Evolutionary conservation across 352 stramenopile species (phyloP), one percentile per base, ranked within the genome.

Genomic region (Globisporangium abappressorium): DNA sequence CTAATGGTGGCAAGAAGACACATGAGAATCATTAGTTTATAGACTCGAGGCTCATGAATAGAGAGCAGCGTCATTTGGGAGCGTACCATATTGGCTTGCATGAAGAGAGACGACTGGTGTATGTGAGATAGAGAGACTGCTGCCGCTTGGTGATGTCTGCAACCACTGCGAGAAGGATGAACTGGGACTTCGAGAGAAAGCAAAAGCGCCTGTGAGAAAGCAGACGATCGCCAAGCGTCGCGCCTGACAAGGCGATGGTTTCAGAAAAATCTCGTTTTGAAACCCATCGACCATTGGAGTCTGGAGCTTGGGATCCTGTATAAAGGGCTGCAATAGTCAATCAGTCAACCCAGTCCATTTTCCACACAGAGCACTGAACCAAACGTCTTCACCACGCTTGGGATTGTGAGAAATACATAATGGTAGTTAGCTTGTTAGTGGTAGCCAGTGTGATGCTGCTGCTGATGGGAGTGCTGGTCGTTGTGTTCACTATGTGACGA

Each of bases 1-100:
- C 95, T 94, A 20, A 18, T 18, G 28, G n/a, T 1, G 26, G 18
- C 12, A 8, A 7, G 15, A 24, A 59, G 7, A 11, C 41, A 65
- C 2, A 7, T 28, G 30, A 47, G 30, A 59, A 2, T 24, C 24
- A 12, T 43, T 24, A 28, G n/a, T 20, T 38, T 12, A 33, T 2
- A 56, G 20, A 3, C 22, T 26, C 14, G 22, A 8, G 26, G 22
- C 22, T 30, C 5, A n/a, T 20, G 41, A 20, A 14, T 26, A 28
- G 5, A 30, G 49, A 18, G 9, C 8, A 30, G 51, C 26, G 3
- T 30, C n/a, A 5, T 20, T 30, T 36, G 53, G 2, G 14, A 0
- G 11, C 54, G 54, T 41, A 54, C 57, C 34, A 54, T 63, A 5
- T 54, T 33, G 24, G 43, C 15, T 49, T 49, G 43, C 5, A 6